Percentiles rank a stretch among this genome's conserved stretches.
phyloP scores from a whole-genome alignment of 306 rosid species.

The Sesbania bispinosa region DNA sequence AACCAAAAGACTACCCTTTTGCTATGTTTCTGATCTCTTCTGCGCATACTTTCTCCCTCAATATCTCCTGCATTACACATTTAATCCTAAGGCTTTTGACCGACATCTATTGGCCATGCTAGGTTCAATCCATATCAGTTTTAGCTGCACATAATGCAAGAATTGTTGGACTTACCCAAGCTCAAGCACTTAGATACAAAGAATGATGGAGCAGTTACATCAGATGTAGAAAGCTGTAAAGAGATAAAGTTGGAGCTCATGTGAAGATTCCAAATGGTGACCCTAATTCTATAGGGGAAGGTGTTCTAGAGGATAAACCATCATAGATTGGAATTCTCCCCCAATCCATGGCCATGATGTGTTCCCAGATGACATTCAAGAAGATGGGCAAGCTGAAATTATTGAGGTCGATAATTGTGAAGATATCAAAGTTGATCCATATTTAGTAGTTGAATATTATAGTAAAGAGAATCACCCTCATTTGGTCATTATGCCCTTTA shows the following conservation, averaged over 20 bases:
- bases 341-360: neutral
- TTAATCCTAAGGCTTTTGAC: neutral
- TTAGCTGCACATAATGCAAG: neutral
- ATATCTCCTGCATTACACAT: neutral
- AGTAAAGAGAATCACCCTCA: too few relatives aligned
- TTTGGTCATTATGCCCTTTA: neutral
- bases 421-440: too few relatives aligned
- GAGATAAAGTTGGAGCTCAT: neutral
- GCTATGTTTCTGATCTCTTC: neutral
- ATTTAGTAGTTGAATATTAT: too few relatives aligned
- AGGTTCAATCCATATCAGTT: neutral
- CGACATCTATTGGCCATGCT: neutral
- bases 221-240: neutral
- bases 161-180: neutral
- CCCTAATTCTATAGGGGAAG: neutral
- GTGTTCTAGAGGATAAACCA: neutral
- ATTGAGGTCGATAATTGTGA: neutral
- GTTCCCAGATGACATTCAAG: neutral
- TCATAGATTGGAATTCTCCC: neutral
- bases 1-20: neutral
- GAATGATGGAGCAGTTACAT: neutral
- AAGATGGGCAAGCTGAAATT: neutral
- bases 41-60: neutral
- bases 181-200: neutral
- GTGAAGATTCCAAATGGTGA: neutral